Evolutionary conservation across 768 basidiomycete genomes (phyloP).

Genomic region (Sutorius australiensis): DNA sequence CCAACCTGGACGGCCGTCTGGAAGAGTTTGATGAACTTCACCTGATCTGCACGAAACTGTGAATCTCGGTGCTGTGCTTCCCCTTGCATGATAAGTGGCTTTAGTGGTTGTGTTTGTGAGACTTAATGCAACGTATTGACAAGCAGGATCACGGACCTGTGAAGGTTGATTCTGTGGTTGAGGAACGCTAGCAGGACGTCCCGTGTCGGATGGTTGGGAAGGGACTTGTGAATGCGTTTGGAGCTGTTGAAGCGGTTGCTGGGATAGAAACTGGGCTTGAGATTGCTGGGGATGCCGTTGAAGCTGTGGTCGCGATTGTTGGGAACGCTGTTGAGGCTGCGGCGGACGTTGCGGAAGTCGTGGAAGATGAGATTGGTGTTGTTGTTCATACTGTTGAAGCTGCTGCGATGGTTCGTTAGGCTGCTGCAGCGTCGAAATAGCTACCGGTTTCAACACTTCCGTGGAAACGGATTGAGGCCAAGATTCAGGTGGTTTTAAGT

Average conservation of each 20-base stretch:
- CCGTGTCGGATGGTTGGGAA: neutral
- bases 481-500: neutral
- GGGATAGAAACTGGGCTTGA: neutral
- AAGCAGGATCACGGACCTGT: neutral
- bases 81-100: conserved; percentile 5
- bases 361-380: neutral
- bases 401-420: neutral
- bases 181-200: neutral
- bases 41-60: conserved; percentile 5
- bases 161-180: conserved; percentile 1
- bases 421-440: neutral
- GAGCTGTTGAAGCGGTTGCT: conserved; percentile 2
- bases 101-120: neutral
- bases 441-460: neutral
- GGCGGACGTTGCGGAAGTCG: neutral
- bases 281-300: neutral
- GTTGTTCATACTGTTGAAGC: neutral
- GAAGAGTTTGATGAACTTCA: conserved; percentile 20
- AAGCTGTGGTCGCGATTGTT: neutral
- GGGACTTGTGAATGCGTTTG: neutral
- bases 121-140: neutral
- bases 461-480: neutral
- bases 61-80: conserved; percentile 1
- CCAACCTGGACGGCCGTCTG: conserved; percentile 21
- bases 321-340: neutral